Percentiles rank a stretch among this genome's conserved stretches.
Evolutionary conservation across 306 rosid species (phyloP).

Genomic region (Cicer chorassanicum): DNA sequence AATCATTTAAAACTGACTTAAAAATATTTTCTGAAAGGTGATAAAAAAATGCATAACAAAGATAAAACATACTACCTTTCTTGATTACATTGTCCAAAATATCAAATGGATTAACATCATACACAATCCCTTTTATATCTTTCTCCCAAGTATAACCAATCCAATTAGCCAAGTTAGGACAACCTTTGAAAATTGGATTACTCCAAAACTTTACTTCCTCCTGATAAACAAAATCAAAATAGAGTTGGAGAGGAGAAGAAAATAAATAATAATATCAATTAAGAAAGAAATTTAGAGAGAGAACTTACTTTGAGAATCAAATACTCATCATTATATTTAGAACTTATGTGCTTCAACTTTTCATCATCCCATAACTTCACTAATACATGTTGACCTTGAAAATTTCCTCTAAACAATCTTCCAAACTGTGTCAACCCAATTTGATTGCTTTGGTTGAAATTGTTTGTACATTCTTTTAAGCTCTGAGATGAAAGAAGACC

Average conservation of each 20-base stretch:
- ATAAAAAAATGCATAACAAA: neutral
- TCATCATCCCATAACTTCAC: slow-evolving; percentile 61
- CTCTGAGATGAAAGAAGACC: slow-evolving; percentile 50
- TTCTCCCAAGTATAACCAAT: slow-evolving; percentile 66
- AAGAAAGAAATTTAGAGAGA: neutral
- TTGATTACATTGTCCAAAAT: slow-evolving; percentile 53
- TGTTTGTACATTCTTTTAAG: slow-evolving; percentile 54
- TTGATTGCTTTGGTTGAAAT: slow-evolving; percentile 52
- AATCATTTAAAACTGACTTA: too few relatives aligned
- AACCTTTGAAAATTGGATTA: slow-evolving; percentile 48
- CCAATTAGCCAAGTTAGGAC: slow-evolving; percentile 55
- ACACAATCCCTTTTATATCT: slow-evolving; percentile 61
- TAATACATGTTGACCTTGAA: slow-evolving; percentile 49
- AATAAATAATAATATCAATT: neutral
- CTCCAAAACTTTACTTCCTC: slow-evolving; percentile 61
- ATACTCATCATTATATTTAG: slow-evolving; percentile 45
- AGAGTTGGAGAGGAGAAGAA: neutral
- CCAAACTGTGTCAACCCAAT: slow-evolving; percentile 60
- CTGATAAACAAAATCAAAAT: slow-evolving; percentile 40
- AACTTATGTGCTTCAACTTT: slow-evolving; percentile 40
- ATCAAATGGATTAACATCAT: slow-evolving; percentile 62
- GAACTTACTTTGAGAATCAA: slow-evolving; percentile 50
- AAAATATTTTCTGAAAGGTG: too few relatives aligned
- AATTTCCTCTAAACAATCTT: slow-evolving; percentile 58
- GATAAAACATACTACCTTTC: slow-evolving; percentile 51